Evolutionary conservation across 129 eudicot genomes (phyloP), one percentile per base, ranked within the genome.

Genomic region (Centella asiatica): DNA sequence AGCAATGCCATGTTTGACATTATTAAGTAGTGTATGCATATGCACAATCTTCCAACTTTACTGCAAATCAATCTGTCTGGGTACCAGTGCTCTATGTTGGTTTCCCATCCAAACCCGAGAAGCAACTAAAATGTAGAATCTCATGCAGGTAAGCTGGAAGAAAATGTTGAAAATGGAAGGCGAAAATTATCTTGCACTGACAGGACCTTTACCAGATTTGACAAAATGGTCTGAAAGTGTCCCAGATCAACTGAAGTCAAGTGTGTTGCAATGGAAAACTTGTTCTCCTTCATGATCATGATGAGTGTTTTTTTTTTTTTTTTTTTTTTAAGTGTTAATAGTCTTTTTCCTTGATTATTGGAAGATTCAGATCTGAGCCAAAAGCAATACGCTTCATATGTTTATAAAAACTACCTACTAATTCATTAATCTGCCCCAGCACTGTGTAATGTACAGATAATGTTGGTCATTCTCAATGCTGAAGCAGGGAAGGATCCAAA

Each of bases 151-250:
- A 47, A 79, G 69, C 60, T 93, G 96, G 96, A 93, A 78, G 77
- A 87, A 74, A 73, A 60, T 82, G 81, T 79, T 88, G 37, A 68
- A 68, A 64, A 49, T 44, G 26, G 82, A 70, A 10, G 88, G 95
- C 13, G 89, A 71, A 48, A 93, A 93, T 68, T 87, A 64, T 66
- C 80, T 93, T 32, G 99, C 96, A 12, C 61, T 93, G 15, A 87
- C 99, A 0, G 96, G 99, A 46, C 76, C 89, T 64, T 78, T 84
- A 51, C 95, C 96, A 34, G 95, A 87, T 55, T 59, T 80, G 54
- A 60, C 72, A 8, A n/a, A 45, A 32, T 93, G 96, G 99, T 72
- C 95, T 60, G 73, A 67, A 72, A 65, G 67, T 76, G 83, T 93
- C 59, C 99, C 96, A 48, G 72, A 72, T 60, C 68, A 69, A 64